Evolutionary conservation across 1,284 basidiomycete genomes (phyloP).

Genomic region (Cryptococcus maquisensis): DNA sequence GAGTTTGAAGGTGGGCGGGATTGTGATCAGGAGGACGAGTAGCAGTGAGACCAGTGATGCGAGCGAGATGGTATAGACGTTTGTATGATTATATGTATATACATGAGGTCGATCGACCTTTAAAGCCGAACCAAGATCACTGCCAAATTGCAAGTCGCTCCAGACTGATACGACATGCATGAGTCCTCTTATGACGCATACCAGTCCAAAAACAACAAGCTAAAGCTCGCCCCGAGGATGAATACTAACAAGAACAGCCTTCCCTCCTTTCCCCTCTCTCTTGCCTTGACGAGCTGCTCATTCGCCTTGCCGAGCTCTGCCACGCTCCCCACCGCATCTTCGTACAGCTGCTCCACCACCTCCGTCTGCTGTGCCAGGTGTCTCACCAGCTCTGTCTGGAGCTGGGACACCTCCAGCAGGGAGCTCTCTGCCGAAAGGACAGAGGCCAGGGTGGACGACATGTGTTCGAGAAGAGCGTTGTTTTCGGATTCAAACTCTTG

Average conservation of each 20-base stretch:
- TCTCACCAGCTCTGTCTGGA: constrained; percentile 56
- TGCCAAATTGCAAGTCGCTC: too few species aligned
- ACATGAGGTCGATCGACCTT: background rate
- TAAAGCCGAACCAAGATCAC: too few species aligned
- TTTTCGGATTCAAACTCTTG: constrained; percentile 56
- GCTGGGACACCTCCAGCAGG: constrained; percentile 54
- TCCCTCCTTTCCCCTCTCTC: constrained; percentile 52
- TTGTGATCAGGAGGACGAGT: constrained; percentile 5
- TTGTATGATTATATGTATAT: background rate
- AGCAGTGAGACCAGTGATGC: constrained; percentile 3
- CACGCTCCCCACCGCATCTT: constrained; percentile 54
- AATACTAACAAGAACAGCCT: constrained; percentile 54
- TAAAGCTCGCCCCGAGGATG: constrained; percentile 53
- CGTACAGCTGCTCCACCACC: constrained; percentile 53
- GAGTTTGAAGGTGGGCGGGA: background rate
- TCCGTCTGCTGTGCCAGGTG: constrained; percentile 56
- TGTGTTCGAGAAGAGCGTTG: constrained; percentile 51
- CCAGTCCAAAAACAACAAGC: constrained; percentile 56
- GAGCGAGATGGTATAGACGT: background rate
- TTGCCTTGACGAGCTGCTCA: constrained; percentile 54
- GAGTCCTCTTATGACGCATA: constrained; percentile 30
- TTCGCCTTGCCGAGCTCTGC: constrained; percentile 54
- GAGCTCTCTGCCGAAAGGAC: constrained; percentile 54
- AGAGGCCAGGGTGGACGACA: constrained; percentile 51
- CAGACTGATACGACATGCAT: background rate